phyloP scores from a whole-genome alignment of 768 basidiomycete genomes.

The Favolaschia claudopus region DNA sequence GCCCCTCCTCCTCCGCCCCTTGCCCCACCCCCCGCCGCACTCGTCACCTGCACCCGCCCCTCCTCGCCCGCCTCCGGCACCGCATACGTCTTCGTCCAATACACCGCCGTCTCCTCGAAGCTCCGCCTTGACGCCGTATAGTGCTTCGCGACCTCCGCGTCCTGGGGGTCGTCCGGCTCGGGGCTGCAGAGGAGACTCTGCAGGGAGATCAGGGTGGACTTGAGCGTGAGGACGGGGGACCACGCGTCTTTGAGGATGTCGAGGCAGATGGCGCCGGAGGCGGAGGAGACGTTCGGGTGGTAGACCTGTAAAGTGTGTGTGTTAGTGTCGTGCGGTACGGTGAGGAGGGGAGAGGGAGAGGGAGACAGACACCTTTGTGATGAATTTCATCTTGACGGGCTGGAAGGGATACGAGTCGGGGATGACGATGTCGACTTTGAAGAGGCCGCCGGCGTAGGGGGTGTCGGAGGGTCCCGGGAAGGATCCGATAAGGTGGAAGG shows the following conservation, averaged over 20 bases:
- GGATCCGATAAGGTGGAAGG: conserved; percentile 90
- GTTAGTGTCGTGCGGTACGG: too few relatives aligned
- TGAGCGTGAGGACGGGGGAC: conserved; percentile 94
- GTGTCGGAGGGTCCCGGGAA: conserved; percentile 94
- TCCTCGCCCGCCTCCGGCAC: conserved; percentile 61
- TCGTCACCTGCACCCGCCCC: conserved; percentile 59
- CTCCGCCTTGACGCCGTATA: conserved; percentile 87
- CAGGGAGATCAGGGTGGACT: conserved; percentile 93
- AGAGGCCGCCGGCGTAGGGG: conserved; percentile 91
- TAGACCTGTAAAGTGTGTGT: too few relatives aligned
- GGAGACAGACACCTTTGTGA: too few relatives aligned
- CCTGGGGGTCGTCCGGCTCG: conserved; percentile 96
- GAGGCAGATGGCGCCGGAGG: conserved; percentile 93
- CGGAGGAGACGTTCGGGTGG: conserved; percentile 95
- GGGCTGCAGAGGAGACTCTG: conserved; percentile 94
- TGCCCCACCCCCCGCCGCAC: conserved; percentile 48
- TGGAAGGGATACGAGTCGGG: conserved; percentile 93
- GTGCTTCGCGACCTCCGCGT: conserved; percentile 98
- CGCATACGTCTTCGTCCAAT: conserved; percentile 95
- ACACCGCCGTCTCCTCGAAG: conserved; percentile 91
- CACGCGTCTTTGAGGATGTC: conserved; percentile 91
- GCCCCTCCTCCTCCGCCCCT: conserved; percentile 58
- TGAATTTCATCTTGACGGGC: conserved; percentile 98
- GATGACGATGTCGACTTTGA: conserved; percentile 93
- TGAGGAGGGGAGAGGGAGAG: too few relatives aligned